Evolutionary conservation across 31 red algal genomes (phyloP), one percentile per base, ranked within the genome.

Genomic region (Endocladia muricata): DNA sequence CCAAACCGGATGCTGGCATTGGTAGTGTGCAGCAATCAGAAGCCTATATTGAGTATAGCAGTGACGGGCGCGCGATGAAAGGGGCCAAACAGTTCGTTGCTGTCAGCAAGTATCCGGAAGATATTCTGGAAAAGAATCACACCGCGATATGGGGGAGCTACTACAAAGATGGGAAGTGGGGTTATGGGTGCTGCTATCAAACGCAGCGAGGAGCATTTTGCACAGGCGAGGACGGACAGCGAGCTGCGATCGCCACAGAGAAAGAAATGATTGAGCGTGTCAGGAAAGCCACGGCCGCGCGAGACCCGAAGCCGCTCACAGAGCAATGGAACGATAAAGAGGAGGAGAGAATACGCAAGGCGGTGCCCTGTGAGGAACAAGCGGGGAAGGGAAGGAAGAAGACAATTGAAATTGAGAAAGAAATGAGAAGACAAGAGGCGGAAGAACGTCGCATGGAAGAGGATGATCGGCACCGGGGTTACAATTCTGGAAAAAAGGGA

Each of bases 111-210:
- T 96, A 96, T 92, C 70, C 62, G 6, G 93, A 96, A 51, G 93
- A 92, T 65, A 51, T 97, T 13, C 58, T 81, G 2, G 88, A 88
- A 41, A 77, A 85, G 63, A 84, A 92, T 60, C 88, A 92, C 61
- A 84, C 54, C 33, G 57, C 77, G 1, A 80, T 92, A 34, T 97
- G 94, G 88, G 88, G 88, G 22, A 92, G 83, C 38, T 86, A 77
- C 61, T 92, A 84, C 41, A 65, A 82, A 4, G 54, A 82, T 47
- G 84, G 81, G 22, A 47, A 73, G 4, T 97, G 94, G 94, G 81
- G 81, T 30, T 97, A 92, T 60, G 81, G 65, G 31, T 92, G 88
- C 79, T 92, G 94, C 70, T 67, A 68, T 30, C 88, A 92, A 57
- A 77, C 81, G 23, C 72, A 77, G 39, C 54, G 93, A 17, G 56